Evolutionary conservation across 1,284 basidiomycete genomes (phyloP).

Genomic region (Pseudozyma tsukubaensis): DNA sequence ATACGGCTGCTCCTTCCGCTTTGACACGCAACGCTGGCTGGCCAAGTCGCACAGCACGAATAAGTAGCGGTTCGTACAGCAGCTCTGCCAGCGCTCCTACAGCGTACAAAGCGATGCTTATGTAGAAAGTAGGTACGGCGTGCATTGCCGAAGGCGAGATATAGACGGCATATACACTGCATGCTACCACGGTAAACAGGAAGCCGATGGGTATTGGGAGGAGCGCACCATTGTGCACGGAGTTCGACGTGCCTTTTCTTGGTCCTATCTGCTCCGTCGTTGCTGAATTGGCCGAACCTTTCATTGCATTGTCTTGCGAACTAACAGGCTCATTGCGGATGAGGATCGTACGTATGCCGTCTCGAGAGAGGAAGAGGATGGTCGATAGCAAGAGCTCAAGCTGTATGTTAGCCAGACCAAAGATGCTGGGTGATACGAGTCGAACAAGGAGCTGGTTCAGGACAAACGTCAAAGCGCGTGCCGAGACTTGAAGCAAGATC

Average conservation of each 20-base stretch:
- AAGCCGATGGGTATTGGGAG: constrained; percentile 57
- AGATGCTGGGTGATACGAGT: constrained; percentile 84
- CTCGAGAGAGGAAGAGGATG: constrained; percentile 89
- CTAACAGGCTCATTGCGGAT: constrained; percentile 27
- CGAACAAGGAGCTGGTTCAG: constrained; percentile 89
- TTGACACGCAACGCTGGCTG: constrained; percentile 53
- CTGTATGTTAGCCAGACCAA: constrained; percentile 85
- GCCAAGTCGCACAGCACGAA: constrained; percentile 48
- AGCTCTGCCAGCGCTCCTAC: constrained; percentile 61
- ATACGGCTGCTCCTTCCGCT: constrained; percentile 59
- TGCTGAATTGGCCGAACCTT: too few relatives aligned
- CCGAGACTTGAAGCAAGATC: constrained; percentile 85
- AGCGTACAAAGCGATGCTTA: constrained; percentile 56
- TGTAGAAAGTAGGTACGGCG: constrained; percentile 35
- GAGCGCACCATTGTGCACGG: constrained; percentile 60
- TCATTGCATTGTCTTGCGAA: neutral
- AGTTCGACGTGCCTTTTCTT: constrained; percentile 16
- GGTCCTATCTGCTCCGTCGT: neutral
- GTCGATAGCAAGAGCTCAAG: constrained; percentile 87
- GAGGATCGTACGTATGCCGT: constrained; percentile 75
- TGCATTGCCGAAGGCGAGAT: constrained; percentile 49
- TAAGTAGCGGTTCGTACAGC: constrained; percentile 59
- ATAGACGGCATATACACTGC: constrained; percentile 33
- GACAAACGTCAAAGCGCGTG: constrained; percentile 84
- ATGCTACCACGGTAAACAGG: constrained; percentile 29